Conservation (phyloP, 345 rosid genomes). For the Brassica incana region DNA sequence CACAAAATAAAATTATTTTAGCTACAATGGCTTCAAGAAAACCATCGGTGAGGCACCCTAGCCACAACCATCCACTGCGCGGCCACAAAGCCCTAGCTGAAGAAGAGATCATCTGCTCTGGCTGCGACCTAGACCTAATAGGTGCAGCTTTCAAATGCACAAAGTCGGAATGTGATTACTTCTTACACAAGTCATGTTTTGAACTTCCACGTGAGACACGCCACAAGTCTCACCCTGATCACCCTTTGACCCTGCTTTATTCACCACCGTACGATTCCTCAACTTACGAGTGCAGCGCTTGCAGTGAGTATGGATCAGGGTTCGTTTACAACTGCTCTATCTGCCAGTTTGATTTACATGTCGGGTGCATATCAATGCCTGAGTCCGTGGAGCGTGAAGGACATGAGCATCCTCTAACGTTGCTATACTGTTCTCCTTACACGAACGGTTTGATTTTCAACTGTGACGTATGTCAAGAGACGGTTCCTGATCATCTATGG, state of each 20-base stretch:
- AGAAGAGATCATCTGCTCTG: conserved; percentile 36
- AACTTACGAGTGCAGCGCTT: conserved; percentile 17
- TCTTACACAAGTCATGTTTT: conserved; percentile 39
- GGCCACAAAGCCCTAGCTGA: conserved; percentile 32
- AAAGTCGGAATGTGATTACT: conserved; percentile 38
- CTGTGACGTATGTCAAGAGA: conserved; percentile 26
- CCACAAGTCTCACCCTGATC: conserved; percentile 36
- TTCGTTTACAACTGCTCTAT: conserved; percentile 30
- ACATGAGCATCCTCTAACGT: conserved; percentile 21
- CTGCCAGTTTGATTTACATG: conserved; percentile 29
- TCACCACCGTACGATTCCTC: conserved; percentile 34
- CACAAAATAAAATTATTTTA: neutral
- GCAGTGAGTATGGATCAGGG: conserved; percentile 35
- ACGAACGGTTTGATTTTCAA: conserved; percentile 3
- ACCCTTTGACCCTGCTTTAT: conserved; percentile 31
- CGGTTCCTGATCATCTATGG: conserved; percentile 28
- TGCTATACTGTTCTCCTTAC: conserved; percentile 31
- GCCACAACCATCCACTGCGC: conserved; percentile 38
- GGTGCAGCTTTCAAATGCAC: conserved; percentile 39
- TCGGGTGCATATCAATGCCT: conserved; percentile 29
- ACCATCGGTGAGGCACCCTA: conserved; percentile 36
- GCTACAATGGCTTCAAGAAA: conserved; percentile 32
- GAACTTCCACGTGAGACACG: conserved; percentile 31
- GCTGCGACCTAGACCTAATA: conserved; percentile 34
- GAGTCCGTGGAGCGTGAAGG: conserved; percentile 35